Conservation (phyloP, 1,284 basidiomycete genomes). For the Ceratobasidium sp. region DNA sequence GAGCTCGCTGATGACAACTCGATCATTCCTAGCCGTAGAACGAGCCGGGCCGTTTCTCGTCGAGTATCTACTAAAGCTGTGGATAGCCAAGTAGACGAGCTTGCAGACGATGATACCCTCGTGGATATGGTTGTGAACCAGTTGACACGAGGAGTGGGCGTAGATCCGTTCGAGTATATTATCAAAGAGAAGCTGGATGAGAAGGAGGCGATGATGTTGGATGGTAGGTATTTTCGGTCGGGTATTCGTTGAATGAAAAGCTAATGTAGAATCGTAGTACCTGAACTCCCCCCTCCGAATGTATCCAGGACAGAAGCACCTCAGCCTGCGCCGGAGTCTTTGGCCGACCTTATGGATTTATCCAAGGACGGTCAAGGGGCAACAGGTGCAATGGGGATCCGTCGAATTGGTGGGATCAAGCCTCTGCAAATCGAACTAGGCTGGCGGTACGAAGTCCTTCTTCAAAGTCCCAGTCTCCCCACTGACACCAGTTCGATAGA, state of each 20-base stretch:
- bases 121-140: conserved; percentile 1
- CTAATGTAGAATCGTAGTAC: neutral
- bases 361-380: neutral
- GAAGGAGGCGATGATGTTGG: conserved; percentile 29
- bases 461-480: no score
- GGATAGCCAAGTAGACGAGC: conserved; percentile 4
- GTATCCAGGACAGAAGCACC: neutral
- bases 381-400: neutral
- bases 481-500: neutral
- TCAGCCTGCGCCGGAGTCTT: neutral
- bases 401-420: conserved; percentile 11
- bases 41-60: neutral
- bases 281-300: conserved; percentile 35
- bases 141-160: neutral
- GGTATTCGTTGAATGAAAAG: no score
- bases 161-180: conserved; percentile 28
- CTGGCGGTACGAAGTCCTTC: conserved; percentile 13
- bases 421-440: conserved; percentile 38
- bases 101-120: conserved; percentile 28
- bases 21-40: neutral
- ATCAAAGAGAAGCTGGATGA: conserved; percentile 39
- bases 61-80: neutral
- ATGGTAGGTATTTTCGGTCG: conserved; percentile 1
- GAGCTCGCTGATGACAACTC: conserved; percentile 29
- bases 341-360: neutral